Conservation (phyloP, 2,329 filamentous ascomycete genomes). For the Ramularia endophylla region DNA sequence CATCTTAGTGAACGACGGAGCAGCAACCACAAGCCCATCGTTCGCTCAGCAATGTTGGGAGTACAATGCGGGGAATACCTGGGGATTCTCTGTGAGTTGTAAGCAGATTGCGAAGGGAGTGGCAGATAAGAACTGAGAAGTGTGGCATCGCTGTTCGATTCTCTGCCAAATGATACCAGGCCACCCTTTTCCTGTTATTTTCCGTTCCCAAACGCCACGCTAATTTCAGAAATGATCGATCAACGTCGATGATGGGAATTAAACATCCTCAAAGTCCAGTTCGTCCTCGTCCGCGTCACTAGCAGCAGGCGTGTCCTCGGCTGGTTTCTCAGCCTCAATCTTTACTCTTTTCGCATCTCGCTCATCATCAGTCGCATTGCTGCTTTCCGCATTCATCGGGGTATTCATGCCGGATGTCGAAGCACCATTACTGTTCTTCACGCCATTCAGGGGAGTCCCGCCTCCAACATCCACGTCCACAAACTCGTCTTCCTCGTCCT, state of each 20-base stretch:
- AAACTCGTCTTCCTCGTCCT: constrained; percentile 47
- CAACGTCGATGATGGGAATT: constrained; percentile 1
- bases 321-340: constrained; percentile 39
- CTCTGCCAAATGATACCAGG: too few species aligned
- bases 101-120: constrained; percentile 27
- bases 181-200: too few species aligned
- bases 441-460: constrained; percentile 25
- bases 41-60: constrained; percentile 33
- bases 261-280: constrained; percentile 43
- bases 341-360: constrained; percentile 52
- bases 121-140: too few species aligned
- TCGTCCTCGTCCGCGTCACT: constrained; percentile 43
- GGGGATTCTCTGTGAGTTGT: constrained; percentile 29
- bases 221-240: constrained; percentile 3
- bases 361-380: constrained; percentile 36
- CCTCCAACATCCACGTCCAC: constrained; percentile 48
- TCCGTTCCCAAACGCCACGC: constrained; percentile 8
- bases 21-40: constrained; percentile 45
- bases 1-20: constrained; percentile 50
- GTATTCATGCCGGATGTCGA: constrained; percentile 26
- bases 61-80: constrained; percentile 32
- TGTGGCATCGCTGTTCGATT: too few species aligned
- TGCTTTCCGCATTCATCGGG: constrained; percentile 24
- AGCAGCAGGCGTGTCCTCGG: constrained; percentile 32
- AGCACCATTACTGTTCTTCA: constrained; percentile 14